Base-by-base conservation (phyloP, 345 rosid genomes). In the sweet orange (Citrus sinensis) region DNA sequence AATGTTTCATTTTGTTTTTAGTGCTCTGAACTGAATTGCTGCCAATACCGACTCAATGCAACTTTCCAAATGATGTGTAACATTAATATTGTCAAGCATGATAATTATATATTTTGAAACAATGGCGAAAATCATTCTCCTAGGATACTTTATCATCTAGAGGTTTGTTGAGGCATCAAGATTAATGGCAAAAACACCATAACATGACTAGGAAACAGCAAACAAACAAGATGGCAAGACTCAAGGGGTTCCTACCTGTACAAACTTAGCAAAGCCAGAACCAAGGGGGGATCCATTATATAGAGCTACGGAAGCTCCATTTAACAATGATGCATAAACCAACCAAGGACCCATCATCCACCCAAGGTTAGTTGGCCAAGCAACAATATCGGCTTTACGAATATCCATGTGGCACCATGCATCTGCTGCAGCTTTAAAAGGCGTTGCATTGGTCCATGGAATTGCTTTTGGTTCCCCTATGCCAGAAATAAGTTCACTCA, bases 271-370 rank as follows among this genome's bases (percentile, higher is more conserved):
- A 85, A 96, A 94, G 83, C 92, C 81, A 80, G 94, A 77, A 82
- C 88, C 89, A 58, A 96, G 90, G 51, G 99, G 99, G 35, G 99
- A 91, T 82, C 99, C 99, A 83, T 96, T 92, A 77, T 89, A 96
- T 59, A 96, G 83, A 46, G 93, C 99, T 79, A 96, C 88, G 76
- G 93, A 89, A 76, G 98, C 99, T 6, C 98, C 93, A 67, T 96
- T 96, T 42, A 96, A 80, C 80, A 96, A 85, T 40, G 98, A 86
- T 73, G 97, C 97, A 89, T 96, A 96, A 37, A 96, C 95, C 75
- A 96, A 87, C 99, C 99, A 96, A 49, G 99, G 99, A 82, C 99
- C 99, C 98, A 96, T 96, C 98, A 96, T 96, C 99, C 99, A 96
- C 59, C 99, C 99, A 71, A 96, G 97, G 81, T 96, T 96, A 84